phyloP scores from a whole-genome alignment of 2,329 filamentous ascomycete genomes.

The Cladophialophora bantiana region DNA sequence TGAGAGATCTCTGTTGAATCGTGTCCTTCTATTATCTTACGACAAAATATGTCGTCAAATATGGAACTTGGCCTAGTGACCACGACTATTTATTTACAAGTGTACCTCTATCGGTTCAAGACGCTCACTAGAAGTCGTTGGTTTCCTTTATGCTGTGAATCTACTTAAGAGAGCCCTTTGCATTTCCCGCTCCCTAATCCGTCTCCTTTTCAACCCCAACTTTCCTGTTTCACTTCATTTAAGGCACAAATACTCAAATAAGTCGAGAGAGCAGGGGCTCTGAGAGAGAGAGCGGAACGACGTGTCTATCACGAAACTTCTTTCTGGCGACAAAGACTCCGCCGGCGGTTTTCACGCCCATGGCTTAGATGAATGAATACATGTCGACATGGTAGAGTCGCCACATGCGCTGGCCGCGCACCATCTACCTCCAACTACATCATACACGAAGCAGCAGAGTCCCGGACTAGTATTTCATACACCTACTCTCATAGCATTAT shows the following conservation, averaged over 20 bases:
- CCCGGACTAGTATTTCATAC: not conserved
- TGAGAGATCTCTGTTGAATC: no score
- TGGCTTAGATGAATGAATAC: not conserved
- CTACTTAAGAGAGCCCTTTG: no score
- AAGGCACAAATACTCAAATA: not conserved
- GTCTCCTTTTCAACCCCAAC: no score
- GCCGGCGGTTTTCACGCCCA: not conserved
- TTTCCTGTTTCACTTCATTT: no score
- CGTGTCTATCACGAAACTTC: not conserved
- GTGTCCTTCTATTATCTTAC: no score
- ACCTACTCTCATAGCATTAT: not conserved
- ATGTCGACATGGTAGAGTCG: not conserved
- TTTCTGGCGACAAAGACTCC: not conserved
- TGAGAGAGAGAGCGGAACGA: not conserved
- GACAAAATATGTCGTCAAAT: no score
- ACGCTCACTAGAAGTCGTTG: no score
- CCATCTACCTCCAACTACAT: not conserved
- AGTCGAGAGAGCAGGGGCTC: not conserved
- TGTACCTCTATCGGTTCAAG: no score
- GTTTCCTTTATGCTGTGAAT: no score
- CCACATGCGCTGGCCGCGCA: not conserved
- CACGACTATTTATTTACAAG: no score
- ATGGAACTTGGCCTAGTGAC: no score
- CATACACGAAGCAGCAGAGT: not conserved
- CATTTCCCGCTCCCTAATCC: no score